These are phyloP conservation scores for Coniella vitis DNA, from an alignment of 2,329 filamentous ascomycete species.

Conservation along the genomic window DNA sequence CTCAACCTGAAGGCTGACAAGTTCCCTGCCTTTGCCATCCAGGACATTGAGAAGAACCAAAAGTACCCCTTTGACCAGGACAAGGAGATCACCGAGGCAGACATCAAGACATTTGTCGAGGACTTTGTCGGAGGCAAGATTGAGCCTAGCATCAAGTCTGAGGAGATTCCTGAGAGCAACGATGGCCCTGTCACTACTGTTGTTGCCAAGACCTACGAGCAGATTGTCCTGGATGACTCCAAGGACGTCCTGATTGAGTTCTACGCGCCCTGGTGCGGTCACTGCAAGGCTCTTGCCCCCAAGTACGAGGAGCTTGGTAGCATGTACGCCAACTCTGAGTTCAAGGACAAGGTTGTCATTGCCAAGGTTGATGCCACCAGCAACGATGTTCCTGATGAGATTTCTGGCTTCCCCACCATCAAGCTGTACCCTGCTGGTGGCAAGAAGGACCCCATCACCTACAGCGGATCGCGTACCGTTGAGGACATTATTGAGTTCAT, in stretches of 20 bases:
- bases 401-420: slow-evolving; percentile 97
- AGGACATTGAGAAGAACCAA: slow-evolving; percentile 89
- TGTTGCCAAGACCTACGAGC: slow-evolving; percentile 89
- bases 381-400: slow-evolving; percentile 96
- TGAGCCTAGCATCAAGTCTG: slow-evolving; percentile 95
- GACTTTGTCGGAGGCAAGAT: slow-evolving; percentile 82
- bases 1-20: slow-evolving; percentile 93
- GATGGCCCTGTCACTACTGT: slow-evolving; percentile 82
- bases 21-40: slow-evolving; percentile 97
- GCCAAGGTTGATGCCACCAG: slow-evolving; percentile 95
- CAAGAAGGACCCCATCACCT: slow-evolving; percentile 80
- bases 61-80: slow-evolving; percentile 93
- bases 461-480: slow-evolving; percentile 78
- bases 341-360: slow-evolving; percentile 78
- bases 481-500: slow-evolving; percentile 91
- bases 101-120: slow-evolving; percentile 76
- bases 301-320: slow-evolving; percentile 89
- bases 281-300: slow-evolving; percentile 97
- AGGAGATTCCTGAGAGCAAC: slow-evolving; percentile 90
- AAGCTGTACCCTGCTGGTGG: slow-evolving; percentile 90
- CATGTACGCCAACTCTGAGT: slow-evolving; percentile 70
- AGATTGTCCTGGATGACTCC: slow-evolving; percentile 82
- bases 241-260: slow-evolving; percentile 98
- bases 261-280: slow-evolving; percentile 98
- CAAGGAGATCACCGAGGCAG: slow-evolving; percentile 64